A percentile compares a stretch with the other conserved stretches of the same genome.
Conservation (phyloP, 345 rosid species). For the Lumnitzera racemosa region DNA sequence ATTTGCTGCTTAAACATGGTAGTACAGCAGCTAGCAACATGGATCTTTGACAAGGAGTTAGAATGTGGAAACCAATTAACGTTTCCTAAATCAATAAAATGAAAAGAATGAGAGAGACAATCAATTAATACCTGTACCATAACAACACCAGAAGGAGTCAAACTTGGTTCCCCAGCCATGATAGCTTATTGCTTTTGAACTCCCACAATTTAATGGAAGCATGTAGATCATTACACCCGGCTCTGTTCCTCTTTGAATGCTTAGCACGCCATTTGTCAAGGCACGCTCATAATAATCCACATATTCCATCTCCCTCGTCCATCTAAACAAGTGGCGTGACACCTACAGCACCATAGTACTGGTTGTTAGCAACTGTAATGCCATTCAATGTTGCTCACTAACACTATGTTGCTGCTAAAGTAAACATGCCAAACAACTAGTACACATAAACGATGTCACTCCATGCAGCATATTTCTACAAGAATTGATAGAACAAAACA, state of each 20-base stretch:
- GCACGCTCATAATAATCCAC: slow-evolving; percentile 98
- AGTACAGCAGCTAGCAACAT: too few relatives aligned
- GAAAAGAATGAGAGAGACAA: too few relatives aligned
- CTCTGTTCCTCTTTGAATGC: slow-evolving; percentile 86
- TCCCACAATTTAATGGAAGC: slow-evolving; percentile 76
- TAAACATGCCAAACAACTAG: too few relatives aligned
- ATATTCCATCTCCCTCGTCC: slow-evolving; percentile 84
- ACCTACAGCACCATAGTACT: slow-evolving; percentile 33
- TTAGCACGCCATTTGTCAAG: slow-evolving; percentile 79
- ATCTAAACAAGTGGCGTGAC: slow-evolving; percentile 76
- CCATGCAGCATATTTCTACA: too few relatives aligned
- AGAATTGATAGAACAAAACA: too few relatives aligned
- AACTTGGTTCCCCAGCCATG: slow-evolving; percentile 85
- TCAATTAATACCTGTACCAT: slow-evolving; percentile 64
- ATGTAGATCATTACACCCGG: slow-evolving; percentile 95
- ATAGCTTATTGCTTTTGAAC: slow-evolving; percentile 62
- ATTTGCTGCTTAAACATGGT: too few relatives aligned
- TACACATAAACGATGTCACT: too few relatives aligned
- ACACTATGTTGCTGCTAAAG: too few relatives aligned
- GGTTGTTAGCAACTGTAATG: too few relatives aligned
- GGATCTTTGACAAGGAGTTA: too few relatives aligned
- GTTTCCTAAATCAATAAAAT: too few relatives aligned
- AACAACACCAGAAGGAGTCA: slow-evolving; percentile 92
- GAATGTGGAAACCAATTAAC: background rate
- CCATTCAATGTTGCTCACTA: too few relatives aligned